Conservation (phyloP, 331 rosid genomes). For the Arachis monticola region DNA sequence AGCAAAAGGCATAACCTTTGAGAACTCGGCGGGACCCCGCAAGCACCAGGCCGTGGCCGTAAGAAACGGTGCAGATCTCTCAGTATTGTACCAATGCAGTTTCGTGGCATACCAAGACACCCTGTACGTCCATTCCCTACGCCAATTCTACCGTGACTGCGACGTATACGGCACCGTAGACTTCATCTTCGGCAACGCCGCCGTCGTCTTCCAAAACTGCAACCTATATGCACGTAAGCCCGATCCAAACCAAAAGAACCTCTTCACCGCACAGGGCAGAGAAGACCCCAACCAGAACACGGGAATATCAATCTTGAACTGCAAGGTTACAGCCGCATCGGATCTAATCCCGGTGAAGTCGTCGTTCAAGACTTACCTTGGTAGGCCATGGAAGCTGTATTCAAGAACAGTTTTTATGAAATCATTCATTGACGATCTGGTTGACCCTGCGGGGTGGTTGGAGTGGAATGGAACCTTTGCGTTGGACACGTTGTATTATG, state of each 20-base stretch:
- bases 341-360: conserved; percentile 59
- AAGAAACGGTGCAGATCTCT: conserved; percentile 72
- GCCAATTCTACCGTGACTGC: conserved; percentile 90
- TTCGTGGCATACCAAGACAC: conserved; percentile 93
- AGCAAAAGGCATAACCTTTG: conserved; percentile 77
- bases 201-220: conserved; percentile 81
- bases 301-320: conserved; percentile 65
- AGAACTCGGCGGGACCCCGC: conserved; percentile 82
- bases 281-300: conserved; percentile 90
- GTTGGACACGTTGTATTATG: conserved; percentile 57
- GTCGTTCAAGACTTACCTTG: conserved; percentile 59
- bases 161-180: conserved; percentile 86
- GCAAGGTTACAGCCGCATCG: conserved; percentile 63
- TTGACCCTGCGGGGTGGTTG: conserved; percentile 62
- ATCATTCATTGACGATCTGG: conserved; percentile 51
- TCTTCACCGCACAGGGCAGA: conserved; percentile 88
- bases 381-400: conserved; percentile 84
- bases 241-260: conserved; percentile 57
- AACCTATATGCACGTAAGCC: conserved; percentile 80
- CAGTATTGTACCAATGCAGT: conserved; percentile 83
- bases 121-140: conserved; percentile 82
- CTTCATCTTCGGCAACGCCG: conserved; percentile 92
- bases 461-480: conserved; percentile 66
- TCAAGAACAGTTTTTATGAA: conserved; percentile 68
- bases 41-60: conserved; percentile 94